phyloP scores from a whole-genome alignment of 2,329 filamentous ascomycete species.

The Aspergillus novofumigatus region DNA sequence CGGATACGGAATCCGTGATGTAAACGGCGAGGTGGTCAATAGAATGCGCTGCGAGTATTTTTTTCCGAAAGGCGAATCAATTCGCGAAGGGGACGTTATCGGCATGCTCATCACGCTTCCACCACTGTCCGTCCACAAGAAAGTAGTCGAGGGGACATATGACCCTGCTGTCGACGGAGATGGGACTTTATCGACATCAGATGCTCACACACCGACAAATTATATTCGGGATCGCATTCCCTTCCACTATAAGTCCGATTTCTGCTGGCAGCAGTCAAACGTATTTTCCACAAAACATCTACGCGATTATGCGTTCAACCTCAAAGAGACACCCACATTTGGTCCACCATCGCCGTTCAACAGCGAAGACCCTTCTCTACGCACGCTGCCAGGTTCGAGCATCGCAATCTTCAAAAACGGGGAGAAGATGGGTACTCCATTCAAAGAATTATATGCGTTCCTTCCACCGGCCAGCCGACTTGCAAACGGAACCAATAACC shows the following conservation, averaged over 20 bases:
- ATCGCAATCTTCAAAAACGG: constrained; percentile 95
- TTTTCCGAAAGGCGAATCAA: constrained; percentile 71
- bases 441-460: constrained; percentile 83
- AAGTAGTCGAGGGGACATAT: constrained; percentile 81
- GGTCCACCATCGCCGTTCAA: constrained; percentile 52
- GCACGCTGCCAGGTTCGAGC: constrained; percentile 78
- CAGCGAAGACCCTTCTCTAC: constrained; percentile 71
- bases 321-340: constrained; percentile 43
- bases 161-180: constrained; percentile 72
- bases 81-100: constrained; percentile 88
- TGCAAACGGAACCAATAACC: constrained; percentile 40
- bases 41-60: constrained; percentile 92
- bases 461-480: constrained; percentile 74
- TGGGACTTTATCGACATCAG: constrained; percentile 20
- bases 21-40: constrained; percentile 85
- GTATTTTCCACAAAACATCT: constrained; percentile 76
- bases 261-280: constrained; percentile 73
- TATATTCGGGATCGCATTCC: constrained; percentile 93
- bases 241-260: constrained; percentile 87
- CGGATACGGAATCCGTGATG: constrained; percentile 88
- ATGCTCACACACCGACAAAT: constrained; percentile 62
- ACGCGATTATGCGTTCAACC: constrained; percentile 59
- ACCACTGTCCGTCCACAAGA: constrained; percentile 77
- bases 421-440: constrained; percentile 76
- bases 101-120: constrained; percentile 90